These are phyloP conservation scores for Mycena vitilis DNA, from an alignment of 768 basidiomycete genomes.

Conservation along the genomic window DNA sequence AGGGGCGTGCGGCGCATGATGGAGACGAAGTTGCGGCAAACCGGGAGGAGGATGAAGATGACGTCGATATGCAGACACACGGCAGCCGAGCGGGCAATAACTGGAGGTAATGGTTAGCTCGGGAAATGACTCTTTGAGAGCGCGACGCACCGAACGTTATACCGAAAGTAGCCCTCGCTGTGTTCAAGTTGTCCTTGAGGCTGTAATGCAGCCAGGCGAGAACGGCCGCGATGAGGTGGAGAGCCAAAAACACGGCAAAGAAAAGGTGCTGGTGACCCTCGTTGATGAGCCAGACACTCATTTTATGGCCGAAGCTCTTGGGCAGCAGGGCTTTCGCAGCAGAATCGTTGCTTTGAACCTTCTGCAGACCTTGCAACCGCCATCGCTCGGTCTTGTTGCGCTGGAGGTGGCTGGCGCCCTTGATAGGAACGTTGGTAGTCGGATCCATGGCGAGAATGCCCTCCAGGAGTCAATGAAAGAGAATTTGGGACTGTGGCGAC, in stretches of 20 bases:
- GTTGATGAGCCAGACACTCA: constrained; percentile 92
- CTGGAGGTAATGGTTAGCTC: constrained; percentile 52
- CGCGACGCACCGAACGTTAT: constrained; percentile 74
- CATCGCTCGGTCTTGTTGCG: constrained; percentile 89
- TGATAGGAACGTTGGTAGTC: constrained; percentile 42
- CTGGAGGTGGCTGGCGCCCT: constrained; percentile 65
- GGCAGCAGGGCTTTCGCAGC: constrained; percentile 46
- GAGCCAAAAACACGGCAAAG: constrained; percentile 83
- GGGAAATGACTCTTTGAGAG: not conserved
- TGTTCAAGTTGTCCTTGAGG: constrained; percentile 79
- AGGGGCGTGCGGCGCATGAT: constrained; percentile 87
- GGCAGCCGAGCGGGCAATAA: constrained; percentile 89
- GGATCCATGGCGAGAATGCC: constrained; percentile 62
- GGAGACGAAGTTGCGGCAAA: constrained; percentile 96
- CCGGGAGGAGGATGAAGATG: constrained; percentile 92
- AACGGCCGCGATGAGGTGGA: constrained; percentile 81
- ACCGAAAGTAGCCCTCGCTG: constrained; percentile 79
- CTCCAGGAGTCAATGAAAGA: constrained; percentile 45
- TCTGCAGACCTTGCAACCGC: constrained; percentile 88
- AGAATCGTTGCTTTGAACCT: constrained; percentile 40
- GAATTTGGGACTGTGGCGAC: constrained; percentile 5
- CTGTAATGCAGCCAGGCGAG: constrained; percentile 85
- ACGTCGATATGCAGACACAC: constrained; percentile 92
- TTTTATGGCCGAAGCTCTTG: constrained; percentile 56
- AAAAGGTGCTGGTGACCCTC: constrained; percentile 86